These are phyloP conservation scores for Penicillium hesseltinei DNA, from an alignment of 2,329 filamentous ascomycete species.

Conservation along the genomic window DNA sequence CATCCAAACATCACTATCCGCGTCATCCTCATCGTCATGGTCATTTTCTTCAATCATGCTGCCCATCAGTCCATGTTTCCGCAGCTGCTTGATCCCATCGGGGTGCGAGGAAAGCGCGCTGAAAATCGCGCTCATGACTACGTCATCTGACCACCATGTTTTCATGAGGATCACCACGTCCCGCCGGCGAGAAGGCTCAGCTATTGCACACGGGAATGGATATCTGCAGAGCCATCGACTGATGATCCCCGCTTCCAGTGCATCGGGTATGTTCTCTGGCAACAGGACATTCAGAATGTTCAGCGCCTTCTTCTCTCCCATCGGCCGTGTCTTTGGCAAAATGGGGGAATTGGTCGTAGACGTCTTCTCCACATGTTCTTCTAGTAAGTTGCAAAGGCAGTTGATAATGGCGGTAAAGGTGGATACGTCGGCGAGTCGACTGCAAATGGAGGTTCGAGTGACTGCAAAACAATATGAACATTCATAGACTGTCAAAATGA, in stretches of 20 bases:
- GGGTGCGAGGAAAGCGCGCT: constrained; percentile 37
- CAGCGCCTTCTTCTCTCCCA: constrained; percentile 45
- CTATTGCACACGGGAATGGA: constrained; percentile 60
- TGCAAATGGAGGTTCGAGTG: constrained; percentile 36
- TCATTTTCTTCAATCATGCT: constrained; percentile 50
- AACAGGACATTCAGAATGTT: constrained; percentile 61
- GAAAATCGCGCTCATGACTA: constrained; percentile 46
- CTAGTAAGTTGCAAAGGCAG: constrained; percentile 43
- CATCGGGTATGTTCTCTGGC: constrained; percentile 57
- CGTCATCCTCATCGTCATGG: constrained; percentile 46
- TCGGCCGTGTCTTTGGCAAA: constrained; percentile 40
- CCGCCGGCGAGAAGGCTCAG: constrained; percentile 48
- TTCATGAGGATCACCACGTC: constrained; percentile 44
- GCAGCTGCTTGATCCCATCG: constrained; percentile 43
- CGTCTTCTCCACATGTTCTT: constrained; percentile 38
- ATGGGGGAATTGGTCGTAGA: constrained; percentile 38
- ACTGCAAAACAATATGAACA: constrained; percentile 27
- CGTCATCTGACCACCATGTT: constrained; percentile 43
- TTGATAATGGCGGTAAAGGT: constrained; percentile 42
- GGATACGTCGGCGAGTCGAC: constrained; percentile 33
- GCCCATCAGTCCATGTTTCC: constrained; percentile 44
- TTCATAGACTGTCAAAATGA: not conserved
- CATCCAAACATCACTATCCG: constrained; percentile 54
- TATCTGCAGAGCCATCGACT: constrained; percentile 73
- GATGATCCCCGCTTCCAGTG: constrained; percentile 63